phyloP scores from a whole-genome alignment of 169 alveolate genomes.

The Babesia gibsoni region DNA sequence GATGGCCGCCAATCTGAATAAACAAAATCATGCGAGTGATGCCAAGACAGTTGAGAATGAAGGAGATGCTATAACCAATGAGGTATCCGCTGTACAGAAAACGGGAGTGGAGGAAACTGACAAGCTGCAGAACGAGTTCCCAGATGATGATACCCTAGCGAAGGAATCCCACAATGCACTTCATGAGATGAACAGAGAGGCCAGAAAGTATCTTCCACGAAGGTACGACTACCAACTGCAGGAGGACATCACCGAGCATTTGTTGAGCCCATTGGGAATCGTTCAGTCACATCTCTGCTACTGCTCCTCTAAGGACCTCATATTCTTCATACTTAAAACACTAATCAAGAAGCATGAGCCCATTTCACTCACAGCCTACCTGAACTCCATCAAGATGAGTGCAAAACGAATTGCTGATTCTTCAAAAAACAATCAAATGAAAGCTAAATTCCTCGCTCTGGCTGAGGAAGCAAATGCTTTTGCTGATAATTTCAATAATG shows the following conservation, averaged over 20 bases:
- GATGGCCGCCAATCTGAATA: background rate
- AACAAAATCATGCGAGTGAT: too few species aligned
- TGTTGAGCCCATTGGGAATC: constrained; percentile 78
- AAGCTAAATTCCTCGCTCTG: constrained; percentile 29
- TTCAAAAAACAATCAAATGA: constrained; percentile 33
- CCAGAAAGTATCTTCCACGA: constrained; percentile 19
- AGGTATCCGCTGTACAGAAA: background rate
- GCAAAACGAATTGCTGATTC: constrained; percentile 45
- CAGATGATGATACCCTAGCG: constrained; percentile 15
- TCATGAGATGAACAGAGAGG: constrained; percentile 32
- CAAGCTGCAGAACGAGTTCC: background rate
- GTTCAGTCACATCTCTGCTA: constrained; percentile 80
- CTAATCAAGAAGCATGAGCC: constrained; percentile 19
- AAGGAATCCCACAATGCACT: constrained; percentile 6
- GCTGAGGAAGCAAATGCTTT: constrained; percentile 49
- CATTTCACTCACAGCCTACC: constrained; percentile 40
- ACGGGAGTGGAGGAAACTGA: background rate
- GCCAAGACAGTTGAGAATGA: too few species aligned
- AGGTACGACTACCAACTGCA: constrained; percentile 76
- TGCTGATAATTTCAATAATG: constrained; percentile 21
- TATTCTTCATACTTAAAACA: constrained; percentile 70
- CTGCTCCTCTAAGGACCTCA: constrained; percentile 78
- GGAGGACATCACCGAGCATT: constrained; percentile 84
- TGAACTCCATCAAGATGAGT: constrained; percentile 27
- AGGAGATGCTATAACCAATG: background rate